Evolutionary conservation across 306 rosid species (phyloP).

Genomic region (Vigna angularis): DNA sequence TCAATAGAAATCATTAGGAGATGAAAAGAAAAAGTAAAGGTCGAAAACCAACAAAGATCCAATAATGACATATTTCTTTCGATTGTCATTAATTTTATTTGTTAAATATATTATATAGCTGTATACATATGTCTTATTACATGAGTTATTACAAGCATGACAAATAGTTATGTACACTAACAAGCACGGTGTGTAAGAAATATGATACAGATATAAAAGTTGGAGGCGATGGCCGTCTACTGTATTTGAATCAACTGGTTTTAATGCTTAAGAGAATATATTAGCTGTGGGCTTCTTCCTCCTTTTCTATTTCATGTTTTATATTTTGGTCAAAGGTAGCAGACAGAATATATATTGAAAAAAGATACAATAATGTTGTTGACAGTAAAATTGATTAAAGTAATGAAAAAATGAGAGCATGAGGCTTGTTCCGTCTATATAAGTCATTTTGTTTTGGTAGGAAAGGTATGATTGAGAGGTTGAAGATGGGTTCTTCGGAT

Average conservation of each 20-base stretch:
- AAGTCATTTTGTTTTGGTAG: not conserved
- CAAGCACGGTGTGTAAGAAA: no score
- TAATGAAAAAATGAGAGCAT: not conserved
- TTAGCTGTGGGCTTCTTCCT: not conserved
- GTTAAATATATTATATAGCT: no score
- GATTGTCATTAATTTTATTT: no score
- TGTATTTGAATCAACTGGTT: not conserved
- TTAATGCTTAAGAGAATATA: not conserved
- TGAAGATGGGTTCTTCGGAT: constrained; percentile 37
- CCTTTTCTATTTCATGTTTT: not conserved
- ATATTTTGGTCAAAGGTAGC: constrained; percentile 15
- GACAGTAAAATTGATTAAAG: not conserved
- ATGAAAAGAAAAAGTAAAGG: no score
- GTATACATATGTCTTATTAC: no score
- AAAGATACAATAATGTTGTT: not conserved
- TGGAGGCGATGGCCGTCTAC: not conserved
- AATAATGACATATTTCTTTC: no score
- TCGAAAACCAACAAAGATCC: no score
- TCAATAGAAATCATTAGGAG: no score
- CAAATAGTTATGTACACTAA: no score
- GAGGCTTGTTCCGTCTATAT: constrained; percentile 32
- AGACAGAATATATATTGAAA: not conserved
- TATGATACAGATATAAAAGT: not conserved
- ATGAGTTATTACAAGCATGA: no score
- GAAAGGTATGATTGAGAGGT: not conserved